Percentiles rank a stretch among this genome's conserved stretches.
These are phyloP conservation scores for Jaltomata sinuosa DNA, from an alignment of 257 asterid genomes.

Conservation along the genomic window DNA sequence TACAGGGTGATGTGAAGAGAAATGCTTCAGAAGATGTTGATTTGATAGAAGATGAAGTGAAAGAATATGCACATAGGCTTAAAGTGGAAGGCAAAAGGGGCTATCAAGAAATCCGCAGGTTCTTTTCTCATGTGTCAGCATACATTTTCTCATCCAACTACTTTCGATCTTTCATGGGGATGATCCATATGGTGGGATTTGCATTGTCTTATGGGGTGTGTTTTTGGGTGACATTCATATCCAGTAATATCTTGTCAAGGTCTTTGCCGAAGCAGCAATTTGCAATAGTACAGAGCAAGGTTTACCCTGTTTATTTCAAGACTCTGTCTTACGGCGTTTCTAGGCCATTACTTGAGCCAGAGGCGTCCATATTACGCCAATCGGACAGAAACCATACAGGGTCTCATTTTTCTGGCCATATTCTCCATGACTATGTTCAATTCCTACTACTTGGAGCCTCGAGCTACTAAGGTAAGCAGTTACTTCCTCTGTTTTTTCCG, in stretches of 20 bases:
- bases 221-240: constrained; percentile 61
- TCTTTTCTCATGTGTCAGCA: constrained; percentile 6
- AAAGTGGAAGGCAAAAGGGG: constrained; percentile 30
- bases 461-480: constrained; percentile 48
- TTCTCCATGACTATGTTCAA: constrained; percentile 34
- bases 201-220: constrained; percentile 55
- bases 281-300: constrained; percentile 57
- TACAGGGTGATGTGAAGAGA: not conserved
- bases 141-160: constrained; percentile 13
- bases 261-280: constrained; percentile 65
- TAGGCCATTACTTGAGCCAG: constrained; percentile 45
- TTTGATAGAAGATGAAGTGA: not conserved
- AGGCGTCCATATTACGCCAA: not conserved
- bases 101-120: constrained; percentile 16
- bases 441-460: constrained; percentile 52
- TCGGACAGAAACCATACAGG: constrained; percentile 17
- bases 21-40: not conserved
- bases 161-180: constrained; percentile 15
- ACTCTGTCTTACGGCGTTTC: constrained; percentile 44
- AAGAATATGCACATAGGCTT: constrained; percentile 3
- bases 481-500: not conserved
- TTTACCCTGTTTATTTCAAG: constrained; percentile 66
- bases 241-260: constrained; percentile 56
- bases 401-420: constrained; percentile 26
- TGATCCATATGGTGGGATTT: constrained; percentile 44